Evolutionary conservation across 179 eudicot species (phyloP).

Genomic region (Silene vulgaris): DNA sequence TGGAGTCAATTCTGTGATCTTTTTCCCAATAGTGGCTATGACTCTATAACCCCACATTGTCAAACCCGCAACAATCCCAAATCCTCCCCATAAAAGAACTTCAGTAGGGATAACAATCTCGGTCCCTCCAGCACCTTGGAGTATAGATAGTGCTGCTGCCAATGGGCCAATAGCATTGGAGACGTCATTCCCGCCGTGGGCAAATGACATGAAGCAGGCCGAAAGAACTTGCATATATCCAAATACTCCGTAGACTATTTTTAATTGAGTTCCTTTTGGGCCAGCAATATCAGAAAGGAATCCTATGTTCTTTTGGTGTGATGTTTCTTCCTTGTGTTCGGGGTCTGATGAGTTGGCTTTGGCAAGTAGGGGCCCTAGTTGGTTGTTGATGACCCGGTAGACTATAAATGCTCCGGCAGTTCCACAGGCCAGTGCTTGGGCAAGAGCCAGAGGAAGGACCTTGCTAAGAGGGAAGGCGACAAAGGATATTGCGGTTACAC

Average conservation of each 20-base stretch:
- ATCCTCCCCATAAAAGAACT: conserved; percentile 94
- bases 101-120: conserved; percentile 70
- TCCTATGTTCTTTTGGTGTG: conserved; percentile 42
- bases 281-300: conserved; percentile 78
- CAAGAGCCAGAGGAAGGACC: conserved; percentile 46
- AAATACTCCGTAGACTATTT: conserved; percentile 86
- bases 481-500: conserved; percentile 68
- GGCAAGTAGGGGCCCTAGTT: conserved; percentile 78
- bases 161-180: conserved; percentile 94
- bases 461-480: conserved; percentile 85
- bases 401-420: conserved; percentile 65
- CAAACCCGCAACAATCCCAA: conserved; percentile 94
- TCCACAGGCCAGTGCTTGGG: conserved; percentile 73
- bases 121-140: conserved; percentile 62
- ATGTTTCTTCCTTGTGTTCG: conserved; percentile 29
- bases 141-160: conserved; percentile 76
- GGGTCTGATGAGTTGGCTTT: conserved; percentile 34
- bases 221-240: conserved; percentile 96
- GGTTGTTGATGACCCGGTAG: conserved; percentile 52
- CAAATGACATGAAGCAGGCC: conserved; percentile 98
- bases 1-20: conserved; percentile 88
- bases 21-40: conserved; percentile 87
- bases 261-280: conserved; percentile 79
- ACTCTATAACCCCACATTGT: conserved; percentile 97
- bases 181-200: conserved; percentile 95